A percentile compares a stretch with the other conserved stretches of the same genome.
phyloP scores from a whole-genome alignment of 371 early-diverging fungal genomes.

The Thermomucor indicae-seudaticae region DNA sequence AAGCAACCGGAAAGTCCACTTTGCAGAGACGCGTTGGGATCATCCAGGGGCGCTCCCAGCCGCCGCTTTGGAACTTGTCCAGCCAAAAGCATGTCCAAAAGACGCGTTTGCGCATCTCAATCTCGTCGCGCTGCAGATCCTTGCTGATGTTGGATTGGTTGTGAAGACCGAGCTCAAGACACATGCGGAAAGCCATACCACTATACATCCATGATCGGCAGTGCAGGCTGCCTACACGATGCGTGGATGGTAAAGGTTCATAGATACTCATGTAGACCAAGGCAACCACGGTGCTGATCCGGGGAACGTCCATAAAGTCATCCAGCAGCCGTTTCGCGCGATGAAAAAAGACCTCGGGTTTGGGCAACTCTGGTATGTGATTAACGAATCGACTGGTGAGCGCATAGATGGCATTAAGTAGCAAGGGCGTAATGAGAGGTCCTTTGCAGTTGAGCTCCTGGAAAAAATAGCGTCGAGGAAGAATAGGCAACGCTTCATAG shows the following conservation, averaged over 20 bases:
- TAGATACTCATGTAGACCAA: constrained; percentile 34
- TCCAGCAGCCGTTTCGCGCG: constrained; percentile 37
- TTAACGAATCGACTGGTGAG: constrained; percentile 23
- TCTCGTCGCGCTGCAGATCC: constrained; percentile 39
- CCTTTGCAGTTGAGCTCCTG: constrained; percentile 36
- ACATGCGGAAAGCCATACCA: constrained; percentile 42
- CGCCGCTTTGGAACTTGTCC: constrained; percentile 40
- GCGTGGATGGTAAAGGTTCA: constrained; percentile 11
- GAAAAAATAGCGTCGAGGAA: constrained; percentile 37
- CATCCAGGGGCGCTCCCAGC: constrained; percentile 39
- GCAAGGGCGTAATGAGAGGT: constrained; percentile 32
- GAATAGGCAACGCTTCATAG: constrained; percentile 18
- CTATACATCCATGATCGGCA: constrained; percentile 44
- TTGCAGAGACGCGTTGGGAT: not conserved
- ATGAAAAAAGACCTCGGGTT: constrained; percentile 15
- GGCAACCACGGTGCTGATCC: constrained; percentile 41
- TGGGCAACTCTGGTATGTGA: constrained; percentile 8
- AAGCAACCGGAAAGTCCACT: not conserved
- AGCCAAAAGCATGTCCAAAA: constrained; percentile 44
- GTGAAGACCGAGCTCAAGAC: constrained; percentile 38
- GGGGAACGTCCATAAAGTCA: constrained; percentile 43
- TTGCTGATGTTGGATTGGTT: constrained; percentile 26
- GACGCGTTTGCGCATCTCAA: constrained; percentile 35
- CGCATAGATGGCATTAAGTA: constrained; percentile 39
- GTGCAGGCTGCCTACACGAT: not conserved